Conservation (phyloP, 2,329 filamentous ascomycete genomes). For the Xylariaceae sp. region DNA sequence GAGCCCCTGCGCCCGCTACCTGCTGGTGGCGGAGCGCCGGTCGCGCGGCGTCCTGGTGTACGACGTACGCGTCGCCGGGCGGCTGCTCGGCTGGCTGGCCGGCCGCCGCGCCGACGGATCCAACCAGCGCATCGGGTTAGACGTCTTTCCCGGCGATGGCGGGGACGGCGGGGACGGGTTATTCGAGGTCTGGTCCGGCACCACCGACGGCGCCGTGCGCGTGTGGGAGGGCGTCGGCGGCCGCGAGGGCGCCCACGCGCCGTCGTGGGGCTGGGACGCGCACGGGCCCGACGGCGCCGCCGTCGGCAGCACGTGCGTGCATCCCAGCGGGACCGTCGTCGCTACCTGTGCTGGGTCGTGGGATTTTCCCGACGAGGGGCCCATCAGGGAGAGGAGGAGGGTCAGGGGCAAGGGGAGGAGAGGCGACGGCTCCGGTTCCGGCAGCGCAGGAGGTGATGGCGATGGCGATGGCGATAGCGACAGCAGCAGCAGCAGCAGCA, state of each 20-base stretch:
- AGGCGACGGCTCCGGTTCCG: constrained; percentile 1
- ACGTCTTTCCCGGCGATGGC: constrained; percentile 40
- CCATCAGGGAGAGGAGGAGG: constrained; percentile 2
- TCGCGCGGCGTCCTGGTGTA: constrained; percentile 51
- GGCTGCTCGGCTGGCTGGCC: constrained; percentile 45
- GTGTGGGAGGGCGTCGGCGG: constrained; percentile 52
- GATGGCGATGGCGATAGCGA: constrained; percentile 4
- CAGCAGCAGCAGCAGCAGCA: constrained; percentile 5
- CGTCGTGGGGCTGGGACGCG: constrained; percentile 43
- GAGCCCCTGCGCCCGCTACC: constrained; percentile 57
- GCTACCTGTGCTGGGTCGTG: constrained; percentile 52
- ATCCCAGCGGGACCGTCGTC: constrained; percentile 46
- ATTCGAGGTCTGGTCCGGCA: constrained; percentile 59
- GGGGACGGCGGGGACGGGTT: too few relatives aligned
- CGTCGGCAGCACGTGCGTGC: constrained; percentile 42
- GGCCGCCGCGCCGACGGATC: constrained; percentile 41
- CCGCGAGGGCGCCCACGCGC: constrained; percentile 33
- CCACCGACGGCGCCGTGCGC: constrained; percentile 43
- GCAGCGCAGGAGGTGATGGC: constrained; percentile 1
- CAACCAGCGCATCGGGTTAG: constrained; percentile 51
- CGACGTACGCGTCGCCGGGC: constrained; percentile 52
- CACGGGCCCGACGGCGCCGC: constrained; percentile 30
- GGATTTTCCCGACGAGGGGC: constrained; percentile 24
- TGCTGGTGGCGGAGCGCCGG: constrained; percentile 54
- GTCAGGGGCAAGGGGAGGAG: neutral